These are phyloP conservation scores for Ulota crispa DNA, from an alignment of 225 moss, liverwort and hornwort species.

Conservation along the genomic window DNA sequence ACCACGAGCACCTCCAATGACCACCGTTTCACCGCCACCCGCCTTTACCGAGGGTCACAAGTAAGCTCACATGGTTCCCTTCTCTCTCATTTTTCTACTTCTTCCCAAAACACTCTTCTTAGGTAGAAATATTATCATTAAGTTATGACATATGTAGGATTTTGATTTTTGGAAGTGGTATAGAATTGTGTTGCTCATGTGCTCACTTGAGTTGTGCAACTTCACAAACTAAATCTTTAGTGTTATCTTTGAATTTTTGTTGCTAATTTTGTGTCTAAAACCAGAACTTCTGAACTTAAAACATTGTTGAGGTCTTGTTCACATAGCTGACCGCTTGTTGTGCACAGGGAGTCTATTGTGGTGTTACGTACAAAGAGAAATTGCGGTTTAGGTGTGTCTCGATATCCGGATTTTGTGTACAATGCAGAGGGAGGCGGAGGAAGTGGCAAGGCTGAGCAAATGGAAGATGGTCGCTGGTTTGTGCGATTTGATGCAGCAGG, in stretches of 20 bases:
- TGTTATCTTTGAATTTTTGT: too few species aligned
- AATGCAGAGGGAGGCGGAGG: constrained; percentile 94
- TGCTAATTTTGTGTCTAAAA: too few species aligned
- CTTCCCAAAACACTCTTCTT: not conserved
- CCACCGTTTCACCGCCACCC: constrained; percentile 37
- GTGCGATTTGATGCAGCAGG: constrained; percentile 63
- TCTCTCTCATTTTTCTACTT: not conserved
- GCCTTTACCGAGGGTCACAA: constrained; percentile 31
- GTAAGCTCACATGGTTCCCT: constrained; percentile 16
- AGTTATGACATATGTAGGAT: not conserved
- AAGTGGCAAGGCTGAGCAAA: constrained; percentile 54
- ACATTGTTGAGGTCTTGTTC: not conserved
- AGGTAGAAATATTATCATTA: not conserved
- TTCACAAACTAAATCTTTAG: too few species aligned
- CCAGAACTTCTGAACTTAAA: not conserved
- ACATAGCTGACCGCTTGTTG: not conserved
- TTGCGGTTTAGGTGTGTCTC: constrained; percentile 79
- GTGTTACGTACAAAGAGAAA: constrained; percentile 68
- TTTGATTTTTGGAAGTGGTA: not conserved
- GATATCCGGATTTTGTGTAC: constrained; percentile 90
- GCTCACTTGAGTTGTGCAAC: not conserved
- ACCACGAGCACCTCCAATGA: constrained; percentile 40
- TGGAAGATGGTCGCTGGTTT: constrained; percentile 60
- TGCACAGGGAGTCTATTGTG: constrained; percentile 53
- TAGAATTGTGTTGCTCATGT: not conserved